Evolutionary conservation across 345 rosid genomes (phyloP), one percentile per base, ranked within the genome.

Genomic region (Boechera divaricarpa): DNA sequence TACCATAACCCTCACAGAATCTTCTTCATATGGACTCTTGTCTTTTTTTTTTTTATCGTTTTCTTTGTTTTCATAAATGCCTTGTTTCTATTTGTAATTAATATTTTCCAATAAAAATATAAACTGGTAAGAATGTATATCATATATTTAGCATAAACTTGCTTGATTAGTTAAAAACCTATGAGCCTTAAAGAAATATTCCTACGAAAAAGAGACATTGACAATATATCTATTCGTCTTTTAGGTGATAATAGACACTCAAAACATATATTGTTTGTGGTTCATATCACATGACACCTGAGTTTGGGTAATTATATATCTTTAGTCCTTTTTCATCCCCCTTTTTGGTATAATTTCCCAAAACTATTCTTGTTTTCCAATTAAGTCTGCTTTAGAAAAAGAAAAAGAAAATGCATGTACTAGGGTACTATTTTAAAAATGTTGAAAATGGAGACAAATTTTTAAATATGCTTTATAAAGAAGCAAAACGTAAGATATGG

Each of bases 101-200:
- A 33, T 7, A 57, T 32, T 32, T 39, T 7, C 11, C 26, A 6
- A 57, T 13, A 15, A n/a, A 35, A 59, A 45, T 1, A 38, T 38
- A 61, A 2, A 26, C 26, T 65, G 29, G 16, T 64, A 29, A 29
- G 15, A 29, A 29, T 21, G 24, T 21, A 6, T 39, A 54, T 39
- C 29, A 42, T 12, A 29, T 56, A 31, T 29, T 42, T 56, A 55
- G 55, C 21, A 57, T 32, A 31, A 32, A 42, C 47, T 58, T 57
- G 44, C 66, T 70, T 45, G 47, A 58, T 70, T 45, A 58, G 45
- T 47, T 45, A 18, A 32, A 32, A 32, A 8, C 75, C 31, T n/a
- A 28, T 6, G 24, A 58, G 44, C 24, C 35, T 31, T 42, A 31
- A 41, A 56, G 16, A 39, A n/a, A 54, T 7, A 31, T 57, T 44